Conservation (phyloP, 139 green algal species). For the Micractinium conductrix region DNA sequence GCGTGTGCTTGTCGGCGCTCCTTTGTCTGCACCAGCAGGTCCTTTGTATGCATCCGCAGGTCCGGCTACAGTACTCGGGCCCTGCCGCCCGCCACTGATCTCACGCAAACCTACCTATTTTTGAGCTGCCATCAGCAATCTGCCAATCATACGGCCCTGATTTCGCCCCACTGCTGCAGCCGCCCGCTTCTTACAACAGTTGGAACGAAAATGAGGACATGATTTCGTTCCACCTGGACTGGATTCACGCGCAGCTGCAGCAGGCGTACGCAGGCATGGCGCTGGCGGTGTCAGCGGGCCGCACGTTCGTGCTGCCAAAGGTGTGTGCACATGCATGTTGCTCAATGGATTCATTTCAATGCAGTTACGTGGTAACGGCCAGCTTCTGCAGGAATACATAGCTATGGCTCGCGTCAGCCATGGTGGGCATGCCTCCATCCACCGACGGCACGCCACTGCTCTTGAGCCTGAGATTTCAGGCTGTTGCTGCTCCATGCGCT, state of each 20-base stretch:
- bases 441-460: not conserved
- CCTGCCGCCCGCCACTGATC: too few species aligned
- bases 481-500: not conserved
- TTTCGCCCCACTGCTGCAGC: not conserved
- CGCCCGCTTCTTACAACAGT: not conserved
- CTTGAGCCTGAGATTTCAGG: not conserved
- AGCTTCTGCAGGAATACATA: not conserved
- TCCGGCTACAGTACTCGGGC: too few species aligned
- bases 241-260: conserved; percentile 35
- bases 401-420: too few species aligned
- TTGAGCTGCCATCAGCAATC: too few species aligned
- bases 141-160: not conserved
- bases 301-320: conserved; percentile 1
- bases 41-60: too few species aligned
- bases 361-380: too few species aligned
- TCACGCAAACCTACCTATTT: too few species aligned
- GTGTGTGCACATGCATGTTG: not conserved
- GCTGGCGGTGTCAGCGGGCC: not conserved
- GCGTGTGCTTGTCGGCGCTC: too few species aligned
- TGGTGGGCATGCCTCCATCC: not conserved
- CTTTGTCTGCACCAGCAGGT: too few species aligned
- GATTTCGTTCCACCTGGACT: conserved; percentile 28
- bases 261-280: conserved; percentile 38
- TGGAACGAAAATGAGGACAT: conserved; percentile 36
- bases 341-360: too few species aligned